Conservation (phyloP, 2,329 filamentous ascomycete species). For the Dactylellina parvicollis region DNA sequence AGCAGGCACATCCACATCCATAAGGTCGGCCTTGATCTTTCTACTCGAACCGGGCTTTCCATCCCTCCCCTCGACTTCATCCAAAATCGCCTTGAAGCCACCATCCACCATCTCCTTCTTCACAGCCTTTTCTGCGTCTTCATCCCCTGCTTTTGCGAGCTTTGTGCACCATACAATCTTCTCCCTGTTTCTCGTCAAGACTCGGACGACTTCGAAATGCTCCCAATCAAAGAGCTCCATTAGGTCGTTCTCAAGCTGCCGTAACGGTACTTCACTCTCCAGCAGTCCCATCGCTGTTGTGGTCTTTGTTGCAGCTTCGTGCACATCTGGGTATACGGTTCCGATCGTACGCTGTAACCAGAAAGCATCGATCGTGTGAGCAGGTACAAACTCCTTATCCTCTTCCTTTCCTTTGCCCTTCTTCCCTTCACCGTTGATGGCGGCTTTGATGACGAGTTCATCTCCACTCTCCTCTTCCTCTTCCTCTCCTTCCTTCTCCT, state of each 20-base stretch:
- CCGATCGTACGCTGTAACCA: conserved; percentile 96
- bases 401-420: conserved; percentile 63
- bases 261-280: conserved; percentile 82
- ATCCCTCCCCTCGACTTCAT: conserved; percentile 82
- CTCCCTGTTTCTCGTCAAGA: conserved; percentile 88
- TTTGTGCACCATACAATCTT: conserved; percentile 95
- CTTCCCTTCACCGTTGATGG: conserved; percentile 62
- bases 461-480: conserved; percentile 70
- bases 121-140: conserved; percentile 75
- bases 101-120: conserved; percentile 92
- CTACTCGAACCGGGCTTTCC: conserved; percentile 69
- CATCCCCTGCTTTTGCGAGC: conserved; percentile 80
- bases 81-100: conserved; percentile 84
- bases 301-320: conserved; percentile 93
- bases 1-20: conserved; percentile 84
- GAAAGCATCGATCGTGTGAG: conserved; percentile 93
- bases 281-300: conserved; percentile 83
- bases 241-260: conserved; percentile 96
- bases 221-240: conserved; percentile 99
- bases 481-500: conserved; percentile 63
- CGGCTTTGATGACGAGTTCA: conserved; percentile 84
- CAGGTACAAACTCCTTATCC: conserved; percentile 74
- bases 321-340: conserved; percentile 85
- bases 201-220: conserved; percentile 89
- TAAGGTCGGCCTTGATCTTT: conserved; percentile 81